phyloP scores from a whole-genome alignment of 164 flowering plant species.

The Stephania japonica region DNA sequence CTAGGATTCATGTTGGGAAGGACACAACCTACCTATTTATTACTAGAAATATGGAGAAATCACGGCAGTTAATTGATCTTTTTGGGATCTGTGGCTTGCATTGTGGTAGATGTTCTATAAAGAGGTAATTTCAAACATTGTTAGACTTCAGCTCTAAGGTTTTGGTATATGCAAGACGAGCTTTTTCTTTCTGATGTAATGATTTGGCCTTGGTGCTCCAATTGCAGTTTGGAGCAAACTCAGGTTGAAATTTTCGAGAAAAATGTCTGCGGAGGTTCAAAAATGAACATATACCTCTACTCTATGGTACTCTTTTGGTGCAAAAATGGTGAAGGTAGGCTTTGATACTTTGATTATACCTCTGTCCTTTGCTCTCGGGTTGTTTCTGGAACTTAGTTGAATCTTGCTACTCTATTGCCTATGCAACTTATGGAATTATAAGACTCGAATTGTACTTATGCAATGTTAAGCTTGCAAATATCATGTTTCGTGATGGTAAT shows the following conservation, averaged over 20 bases:
- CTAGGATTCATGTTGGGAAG: slow-evolving; percentile 41
- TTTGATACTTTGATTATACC: not conserved
- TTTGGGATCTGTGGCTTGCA: slow-evolving; percentile 30
- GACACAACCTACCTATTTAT: slow-evolving; percentile 40
- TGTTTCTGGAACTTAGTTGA: not conserved
- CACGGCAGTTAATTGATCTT: slow-evolving; percentile 36
- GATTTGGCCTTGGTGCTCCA: slow-evolving; percentile 26
- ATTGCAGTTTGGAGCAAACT: slow-evolving; percentile 79
- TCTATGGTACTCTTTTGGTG: slow-evolving; percentile 52
- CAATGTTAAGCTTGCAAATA: not conserved
- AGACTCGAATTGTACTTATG: not conserved
- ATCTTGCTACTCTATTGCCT: not conserved
- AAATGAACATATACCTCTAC: slow-evolving; percentile 51
- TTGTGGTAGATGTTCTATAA: slow-evolving; percentile 25
- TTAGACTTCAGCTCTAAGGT: not conserved
- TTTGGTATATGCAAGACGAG: not conserved
- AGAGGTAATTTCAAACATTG: slow-evolving; percentile 35
- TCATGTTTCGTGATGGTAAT: not conserved
- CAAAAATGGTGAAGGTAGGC: slow-evolving; percentile 37
- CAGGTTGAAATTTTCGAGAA: slow-evolving; percentile 54
- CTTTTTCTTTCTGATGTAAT: slow-evolving; percentile 16
- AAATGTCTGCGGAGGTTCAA: slow-evolving; percentile 47
- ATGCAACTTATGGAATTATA: not conserved
- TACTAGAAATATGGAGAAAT: slow-evolving; percentile 46
- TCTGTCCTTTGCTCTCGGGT: not conserved